Percentiles rank a stretch among this genome's conserved stretches.
These are phyloP conservation scores for Alternaria dauci DNA, from an alignment of 2,329 filamentous ascomycete genomes.

Conservation along the genomic window DNA sequence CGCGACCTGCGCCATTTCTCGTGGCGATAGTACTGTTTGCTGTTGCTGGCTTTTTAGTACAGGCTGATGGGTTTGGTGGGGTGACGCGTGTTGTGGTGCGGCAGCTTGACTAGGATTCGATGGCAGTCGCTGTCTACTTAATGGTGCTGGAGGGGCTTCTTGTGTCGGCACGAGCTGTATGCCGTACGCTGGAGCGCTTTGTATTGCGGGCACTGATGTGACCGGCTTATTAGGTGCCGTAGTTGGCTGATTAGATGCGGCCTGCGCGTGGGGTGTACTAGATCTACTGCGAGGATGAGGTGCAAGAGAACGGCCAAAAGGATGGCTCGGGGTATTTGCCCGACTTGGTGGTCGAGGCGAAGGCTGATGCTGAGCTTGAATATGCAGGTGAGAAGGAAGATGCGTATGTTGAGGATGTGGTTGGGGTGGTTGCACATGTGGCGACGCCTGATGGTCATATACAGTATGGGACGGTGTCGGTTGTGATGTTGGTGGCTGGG, in stretches of 20 bases:
- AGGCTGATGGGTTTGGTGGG: constrained; percentile 14
- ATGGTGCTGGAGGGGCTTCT: constrained; percentile 16
- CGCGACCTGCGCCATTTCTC: constrained; percentile 23
- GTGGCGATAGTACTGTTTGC: constrained; percentile 1
- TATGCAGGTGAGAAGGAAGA: constrained; percentile 25
- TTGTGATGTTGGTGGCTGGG: constrained; percentile 21
- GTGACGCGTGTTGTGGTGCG: constrained; percentile 17
- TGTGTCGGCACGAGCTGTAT: constrained; percentile 30
- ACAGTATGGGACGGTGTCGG: constrained; percentile 12
- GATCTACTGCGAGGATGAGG: constrained; percentile 41
- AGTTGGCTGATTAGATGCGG: constrained; percentile 25
- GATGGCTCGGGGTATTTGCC: constrained; percentile 34
- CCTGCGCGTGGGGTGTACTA: constrained; percentile 38
- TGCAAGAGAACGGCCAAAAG: constrained; percentile 33
- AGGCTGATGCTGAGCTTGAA: constrained; percentile 29
- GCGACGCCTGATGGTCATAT: constrained; percentile 17
- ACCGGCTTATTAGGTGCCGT: constrained; percentile 22
- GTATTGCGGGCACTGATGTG: constrained; percentile 22
- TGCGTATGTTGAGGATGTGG: constrained; percentile 20
- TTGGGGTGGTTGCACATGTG: constrained; percentile 14
- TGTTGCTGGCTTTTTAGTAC: constrained; percentile 39
- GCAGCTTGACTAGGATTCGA: constrained; percentile 15
- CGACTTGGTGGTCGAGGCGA: constrained; percentile 32
- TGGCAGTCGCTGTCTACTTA: constrained; percentile 15
- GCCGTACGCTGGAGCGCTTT: constrained; percentile 27